Evolutionary conservation across 495 filamentous ascomycete genomes (phyloP).

Genomic region (Tuber magnatum): DNA sequence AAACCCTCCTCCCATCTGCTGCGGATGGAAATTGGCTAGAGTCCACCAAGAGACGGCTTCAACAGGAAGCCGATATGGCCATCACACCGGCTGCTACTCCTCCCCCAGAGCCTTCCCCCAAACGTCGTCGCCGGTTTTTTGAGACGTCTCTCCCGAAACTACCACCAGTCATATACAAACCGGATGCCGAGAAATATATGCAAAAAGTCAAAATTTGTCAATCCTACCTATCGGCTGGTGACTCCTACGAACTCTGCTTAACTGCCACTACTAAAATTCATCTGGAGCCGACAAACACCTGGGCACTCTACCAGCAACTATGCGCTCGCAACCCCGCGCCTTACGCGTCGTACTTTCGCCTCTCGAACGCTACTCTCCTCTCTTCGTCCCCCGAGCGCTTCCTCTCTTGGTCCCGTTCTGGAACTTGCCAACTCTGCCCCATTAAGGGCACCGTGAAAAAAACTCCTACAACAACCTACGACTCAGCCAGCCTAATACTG

Average conservation of each 20-base stretch:
- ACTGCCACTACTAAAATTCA: slow-evolving; percentile 64
- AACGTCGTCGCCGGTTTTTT: slow-evolving; percentile 45
- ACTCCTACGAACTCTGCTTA: slow-evolving; percentile 91
- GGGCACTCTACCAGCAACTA: slow-evolving; percentile 66
- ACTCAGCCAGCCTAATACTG: slow-evolving; percentile 61
- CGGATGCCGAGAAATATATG: slow-evolving; percentile 29
- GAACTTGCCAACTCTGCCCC: slow-evolving; percentile 60
- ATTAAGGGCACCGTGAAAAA: slow-evolving; percentile 96
- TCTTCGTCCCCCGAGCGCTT: slow-evolving; percentile 91
- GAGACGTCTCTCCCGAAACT: slow-evolving; percentile 42
- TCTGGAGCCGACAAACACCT: slow-evolving; percentile 46
- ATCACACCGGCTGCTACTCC: slow-evolving; percentile 32
- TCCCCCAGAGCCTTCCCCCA: slow-evolving; percentile 8
- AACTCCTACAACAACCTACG: slow-evolving; percentile 54
- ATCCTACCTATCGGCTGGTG: slow-evolving; percentile 61
- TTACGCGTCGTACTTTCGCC: slow-evolving; percentile 73
- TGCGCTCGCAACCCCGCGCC: slow-evolving; percentile 71
- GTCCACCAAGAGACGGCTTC: slow-evolving; percentile 22
- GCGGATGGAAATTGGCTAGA: slow-evolving; percentile 40
- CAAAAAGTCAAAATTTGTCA: slow-evolving; percentile 57
- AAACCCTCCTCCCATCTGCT: slow-evolving; percentile 48
- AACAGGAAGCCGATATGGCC: slow-evolving; percentile 22
- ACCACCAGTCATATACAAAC: slow-evolving; percentile 49
- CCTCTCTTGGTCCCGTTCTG: slow-evolving; percentile 58
- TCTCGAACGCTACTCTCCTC: slow-evolving; percentile 63